phyloP scores from a whole-genome alignment of 352 stramenopile genomes.

The Pythium inflatum region DNA sequence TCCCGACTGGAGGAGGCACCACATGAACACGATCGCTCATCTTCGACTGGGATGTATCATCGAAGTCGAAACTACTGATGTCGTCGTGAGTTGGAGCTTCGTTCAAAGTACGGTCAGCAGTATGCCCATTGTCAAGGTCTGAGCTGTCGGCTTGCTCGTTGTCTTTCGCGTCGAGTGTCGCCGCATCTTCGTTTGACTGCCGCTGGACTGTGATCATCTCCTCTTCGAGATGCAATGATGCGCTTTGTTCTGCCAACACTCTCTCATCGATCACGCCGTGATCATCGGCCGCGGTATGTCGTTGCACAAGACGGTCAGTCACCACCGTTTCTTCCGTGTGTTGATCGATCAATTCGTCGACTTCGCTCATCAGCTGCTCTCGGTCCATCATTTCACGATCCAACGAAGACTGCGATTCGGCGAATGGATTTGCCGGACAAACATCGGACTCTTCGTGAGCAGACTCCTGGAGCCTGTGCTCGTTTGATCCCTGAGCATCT shows the following conservation, averaged over 20 bases:
- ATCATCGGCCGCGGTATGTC: neutral
- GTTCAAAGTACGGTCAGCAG: neutral
- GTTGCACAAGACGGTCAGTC: constrained; percentile 14
- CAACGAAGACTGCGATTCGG: constrained; percentile 20
- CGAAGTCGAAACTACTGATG: neutral
- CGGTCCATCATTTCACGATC: constrained; percentile 7
- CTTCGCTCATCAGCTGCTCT: constrained; percentile 22
- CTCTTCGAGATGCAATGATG: neutral
- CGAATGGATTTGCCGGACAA: neutral
- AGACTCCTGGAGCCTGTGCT: neutral
- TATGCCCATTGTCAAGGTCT: no score
- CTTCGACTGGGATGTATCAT: neutral
- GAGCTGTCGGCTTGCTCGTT: neutral
- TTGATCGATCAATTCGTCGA: constrained; percentile 19
- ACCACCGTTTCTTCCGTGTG: constrained; percentile 4
- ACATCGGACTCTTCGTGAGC: neutral
- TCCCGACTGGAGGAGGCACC: neutral
- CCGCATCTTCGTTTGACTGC: neutral
- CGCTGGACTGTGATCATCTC: neutral
- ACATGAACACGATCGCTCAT: neutral
- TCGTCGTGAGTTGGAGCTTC: no score
- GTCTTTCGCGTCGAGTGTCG: no score
- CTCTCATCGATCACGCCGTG: neutral
- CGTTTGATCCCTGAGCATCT: neutral
- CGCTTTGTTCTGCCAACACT: neutral